These are phyloP conservation scores for Perkinsela sp. DNA, from an alignment of 208 protist species.

Conservation along the genomic window DNA sequence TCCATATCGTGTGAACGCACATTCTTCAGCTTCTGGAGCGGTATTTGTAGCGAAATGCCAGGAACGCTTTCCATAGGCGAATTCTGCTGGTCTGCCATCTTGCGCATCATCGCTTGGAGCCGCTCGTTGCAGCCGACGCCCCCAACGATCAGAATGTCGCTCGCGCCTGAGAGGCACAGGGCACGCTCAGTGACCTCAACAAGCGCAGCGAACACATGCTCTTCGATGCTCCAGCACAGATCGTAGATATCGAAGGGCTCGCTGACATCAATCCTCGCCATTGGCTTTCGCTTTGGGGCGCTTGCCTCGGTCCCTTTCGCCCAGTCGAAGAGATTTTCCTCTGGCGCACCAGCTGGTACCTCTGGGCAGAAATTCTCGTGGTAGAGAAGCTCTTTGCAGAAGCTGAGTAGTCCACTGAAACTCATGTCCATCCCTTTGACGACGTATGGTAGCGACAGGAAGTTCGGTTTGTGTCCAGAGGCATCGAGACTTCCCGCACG, in stretches of 20 bases:
- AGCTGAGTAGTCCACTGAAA: conserved; percentile 77
- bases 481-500: conserved; percentile 13
- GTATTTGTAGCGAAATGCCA: not conserved
- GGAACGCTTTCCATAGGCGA: conserved; percentile 10
- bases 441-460: conserved; percentile 82
- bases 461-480: conserved; percentile 15
- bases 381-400: conserved; percentile 30
- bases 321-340: not conserved
- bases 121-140: conserved; percentile 93
- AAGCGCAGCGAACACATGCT: conserved; percentile 95
- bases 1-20: conserved; percentile 65
- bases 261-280: conserved; percentile 9
- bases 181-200: conserved; percentile 95
- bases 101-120: conserved; percentile 82
- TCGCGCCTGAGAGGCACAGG: conserved; percentile 81
- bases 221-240: conserved; percentile 93
- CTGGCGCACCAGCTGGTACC: not conserved
- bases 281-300: not conserved
- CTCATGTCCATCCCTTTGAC: conserved; percentile 92
- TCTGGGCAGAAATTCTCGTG: conserved; percentile 24
- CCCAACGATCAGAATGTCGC: conserved; percentile 90
- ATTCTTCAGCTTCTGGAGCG: not conserved
- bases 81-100: conserved; percentile 62
- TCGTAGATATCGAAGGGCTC: conserved; percentile 65
- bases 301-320: not conserved